Evolutionary conservation across 805 yeast genomes (phyloP), one percentile per base, ranked within the genome.

Genomic region (Wickerhamomyces queroliae): DNA sequence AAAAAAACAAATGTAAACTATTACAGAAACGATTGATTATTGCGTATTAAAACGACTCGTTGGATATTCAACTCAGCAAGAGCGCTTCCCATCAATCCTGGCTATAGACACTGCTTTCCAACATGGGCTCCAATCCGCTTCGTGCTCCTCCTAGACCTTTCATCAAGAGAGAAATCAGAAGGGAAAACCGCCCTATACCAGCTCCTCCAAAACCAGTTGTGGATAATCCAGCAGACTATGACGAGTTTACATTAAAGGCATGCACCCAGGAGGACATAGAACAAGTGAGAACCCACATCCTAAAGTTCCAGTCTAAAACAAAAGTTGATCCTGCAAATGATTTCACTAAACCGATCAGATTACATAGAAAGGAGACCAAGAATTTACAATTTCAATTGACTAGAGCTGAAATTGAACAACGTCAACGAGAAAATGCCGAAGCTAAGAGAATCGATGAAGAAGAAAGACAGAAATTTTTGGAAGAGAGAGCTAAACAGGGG

Each of bases 361-460:
- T 91, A 56, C 97, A 90, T 59, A 73, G 98, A 50, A 90, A 91
- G 56, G 98, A 91, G 61, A 96, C 99, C 1, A 77, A 88, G 54
- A 86, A 87, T 57, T 67, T 91, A 56, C 96, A 90, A 58, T 85
- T 85, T 55, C 95, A 88, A 59, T 67, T 88, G 50, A 80, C 90
- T 2, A 64, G 89, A 51, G 78, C 82, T 42, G 93, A 85, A 55
- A 74, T 84, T 49, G 91, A 83, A 38, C 75, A 71, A 38, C 72
- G 81, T 52, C 74, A 70, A 53, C 65, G 61, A 39, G 79, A 76
- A 48, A 64, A 68, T 42, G 62, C 61, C 43, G 67, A 55, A 64
- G 63, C 52, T 66, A 58, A 56, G 23, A 48, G 44, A 15, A 37
- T 50, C 20, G 56, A 50, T 7, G 59, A 52, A 9, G 55, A 45